Conservation (phyloP, 1,284 basidiomycete species). For the Inonotus hispidus region DNA sequence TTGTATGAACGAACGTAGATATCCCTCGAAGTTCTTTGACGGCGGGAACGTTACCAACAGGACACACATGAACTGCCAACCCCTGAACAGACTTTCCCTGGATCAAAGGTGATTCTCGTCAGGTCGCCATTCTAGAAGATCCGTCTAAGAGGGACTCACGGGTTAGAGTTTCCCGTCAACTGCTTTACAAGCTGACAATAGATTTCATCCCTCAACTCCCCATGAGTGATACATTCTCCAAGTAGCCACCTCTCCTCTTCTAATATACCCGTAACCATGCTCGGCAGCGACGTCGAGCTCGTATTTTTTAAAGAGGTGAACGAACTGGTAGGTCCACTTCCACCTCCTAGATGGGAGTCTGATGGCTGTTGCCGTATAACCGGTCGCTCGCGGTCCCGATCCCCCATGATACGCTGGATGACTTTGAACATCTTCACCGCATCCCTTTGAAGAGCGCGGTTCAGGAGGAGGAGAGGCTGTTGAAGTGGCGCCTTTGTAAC, state of each 20-base stretch:
- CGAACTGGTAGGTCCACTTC: constrained; percentile 29
- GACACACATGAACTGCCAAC: constrained; percentile 89
- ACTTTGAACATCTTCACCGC: constrained; percentile 83
- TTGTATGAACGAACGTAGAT: constrained; percentile 73
- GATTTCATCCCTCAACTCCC: constrained; percentile 86
- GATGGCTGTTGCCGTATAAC: constrained; percentile 37
- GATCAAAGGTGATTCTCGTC: constrained; percentile 4
- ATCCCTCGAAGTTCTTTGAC: constrained; percentile 84
- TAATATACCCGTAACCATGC: constrained; percentile 40
- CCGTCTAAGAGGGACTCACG: constrained; percentile 41
- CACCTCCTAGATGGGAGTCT: constrained; percentile 27
- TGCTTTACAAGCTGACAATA: constrained; percentile 93
- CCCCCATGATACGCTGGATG: constrained; percentile 88
- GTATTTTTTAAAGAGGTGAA: constrained; percentile 36
- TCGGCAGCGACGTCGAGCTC: constrained; percentile 49
- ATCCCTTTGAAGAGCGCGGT: constrained; percentile 63
- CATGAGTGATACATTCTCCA: constrained; percentile 67
- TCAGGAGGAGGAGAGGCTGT: constrained; percentile 68
- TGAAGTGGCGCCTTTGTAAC: constrained; percentile 50
- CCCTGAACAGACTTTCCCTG: constrained; percentile 80
- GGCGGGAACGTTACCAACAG: constrained; percentile 84
- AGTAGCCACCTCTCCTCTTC: constrained; percentile 88
- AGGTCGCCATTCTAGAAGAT: neutral
- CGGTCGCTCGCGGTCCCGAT: constrained; percentile 68
- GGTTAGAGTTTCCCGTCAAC: constrained; percentile 73